Evolutionary conservation across 106 monocot genomes (phyloP).

Genomic region (Dioscorea zingiberensis): DNA sequence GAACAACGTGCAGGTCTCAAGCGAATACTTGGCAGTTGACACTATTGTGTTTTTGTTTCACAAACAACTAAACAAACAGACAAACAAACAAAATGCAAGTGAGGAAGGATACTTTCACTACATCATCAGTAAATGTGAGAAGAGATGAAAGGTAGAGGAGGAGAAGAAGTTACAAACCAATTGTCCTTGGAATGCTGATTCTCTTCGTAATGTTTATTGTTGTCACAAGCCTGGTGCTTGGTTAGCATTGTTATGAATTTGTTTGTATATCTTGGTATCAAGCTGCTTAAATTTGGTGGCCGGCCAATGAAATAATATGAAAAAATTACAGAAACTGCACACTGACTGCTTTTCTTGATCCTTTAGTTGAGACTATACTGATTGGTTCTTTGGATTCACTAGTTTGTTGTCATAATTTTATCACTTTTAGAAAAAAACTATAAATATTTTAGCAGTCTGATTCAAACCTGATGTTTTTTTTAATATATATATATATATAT

Average conservation of each 20-base stretch:
- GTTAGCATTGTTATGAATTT: not conserved
- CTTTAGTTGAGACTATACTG: too few relatives aligned
- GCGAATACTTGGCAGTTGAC: constrained; percentile 25
- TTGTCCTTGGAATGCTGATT: not conserved
- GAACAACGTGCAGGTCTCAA: constrained; percentile 43
- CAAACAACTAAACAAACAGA: too few relatives aligned
- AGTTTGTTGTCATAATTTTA: too few relatives aligned
- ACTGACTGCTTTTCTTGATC: too few relatives aligned
- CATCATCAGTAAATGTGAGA: not conserved
- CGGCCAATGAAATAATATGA: not conserved
- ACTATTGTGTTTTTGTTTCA: not conserved
- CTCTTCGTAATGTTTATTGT: not conserved
- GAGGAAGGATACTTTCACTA: not conserved
- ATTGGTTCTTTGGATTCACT: not conserved
- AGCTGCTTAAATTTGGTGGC: not conserved
- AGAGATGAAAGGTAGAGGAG: too few relatives aligned
- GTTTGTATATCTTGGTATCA: not conserved
- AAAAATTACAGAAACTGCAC: too few relatives aligned
- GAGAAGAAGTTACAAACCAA: not conserved
- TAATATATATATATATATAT: too few relatives aligned
- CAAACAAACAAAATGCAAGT: not conserved
- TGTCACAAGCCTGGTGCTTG: not conserved
- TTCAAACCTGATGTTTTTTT: too few relatives aligned
- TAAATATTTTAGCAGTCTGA: too few relatives aligned
- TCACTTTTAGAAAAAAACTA: too few relatives aligned